Conservation (phyloP, 2,329 filamentous ascomycete genomes). For the Trichoderma aggressivum region DNA sequence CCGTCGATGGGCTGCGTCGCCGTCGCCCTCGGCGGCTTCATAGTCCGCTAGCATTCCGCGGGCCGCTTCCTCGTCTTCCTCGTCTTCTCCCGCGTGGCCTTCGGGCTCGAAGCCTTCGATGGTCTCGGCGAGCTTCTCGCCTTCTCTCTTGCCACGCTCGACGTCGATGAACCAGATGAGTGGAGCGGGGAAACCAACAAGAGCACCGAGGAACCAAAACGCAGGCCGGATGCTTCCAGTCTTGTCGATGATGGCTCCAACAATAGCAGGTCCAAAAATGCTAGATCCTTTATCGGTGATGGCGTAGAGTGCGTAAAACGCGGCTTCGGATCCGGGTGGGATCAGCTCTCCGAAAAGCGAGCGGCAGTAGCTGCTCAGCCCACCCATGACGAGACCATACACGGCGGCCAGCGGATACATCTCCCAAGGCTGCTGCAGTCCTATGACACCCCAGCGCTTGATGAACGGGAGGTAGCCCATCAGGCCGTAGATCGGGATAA, state of each 20-base stretch:
- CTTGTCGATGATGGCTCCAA: constrained; percentile 84
- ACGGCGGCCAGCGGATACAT: constrained; percentile 91
- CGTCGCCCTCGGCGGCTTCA: constrained; percentile 11
- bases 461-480: constrained; percentile 83
- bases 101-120: constrained; percentile 51
- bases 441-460: constrained; percentile 68
- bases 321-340: constrained; percentile 88
- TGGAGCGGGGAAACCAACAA: constrained; percentile 83
- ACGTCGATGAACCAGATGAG: constrained; percentile 84
- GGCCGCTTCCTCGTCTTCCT: constrained; percentile 26
- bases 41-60: constrained; percentile 23
- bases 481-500: constrained; percentile 89
- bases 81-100: constrained; percentile 16
- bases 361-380: constrained; percentile 85
- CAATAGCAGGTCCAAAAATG: constrained; percentile 89
- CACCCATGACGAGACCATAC: constrained; percentile 93
- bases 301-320: constrained; percentile 94
- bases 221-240: constrained; percentile 79
- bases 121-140: constrained; percentile 58
- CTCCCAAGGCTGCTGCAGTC: constrained; percentile 92
- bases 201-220: constrained; percentile 83
- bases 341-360: constrained; percentile 92
- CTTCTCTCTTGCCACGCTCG: constrained; percentile 70
- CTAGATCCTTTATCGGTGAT: constrained; percentile 97
- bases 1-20: neutral